Evolutionary conservation across 306 rosid species (phyloP).

Genomic region (Lathyrus oleraceus): DNA sequence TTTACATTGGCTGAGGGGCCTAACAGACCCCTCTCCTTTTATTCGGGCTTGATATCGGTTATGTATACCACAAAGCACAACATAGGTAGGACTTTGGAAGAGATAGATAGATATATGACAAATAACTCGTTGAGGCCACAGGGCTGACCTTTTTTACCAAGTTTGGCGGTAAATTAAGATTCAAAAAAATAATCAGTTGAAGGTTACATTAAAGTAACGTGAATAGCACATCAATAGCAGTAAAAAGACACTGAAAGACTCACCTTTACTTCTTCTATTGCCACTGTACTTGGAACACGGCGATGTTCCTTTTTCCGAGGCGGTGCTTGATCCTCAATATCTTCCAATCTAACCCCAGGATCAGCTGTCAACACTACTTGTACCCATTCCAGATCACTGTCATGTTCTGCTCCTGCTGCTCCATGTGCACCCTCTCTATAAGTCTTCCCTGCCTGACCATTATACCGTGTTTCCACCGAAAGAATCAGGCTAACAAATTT

Average conservation of each 20-base stretch:
- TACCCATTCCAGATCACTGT: constrained; percentile 79
- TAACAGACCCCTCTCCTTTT: background rate
- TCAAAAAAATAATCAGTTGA: constrained; percentile 15
- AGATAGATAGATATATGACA: constrained; percentile 10
- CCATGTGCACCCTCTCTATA: constrained; percentile 35
- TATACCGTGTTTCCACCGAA: constrained; percentile 53
- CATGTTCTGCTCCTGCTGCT: constrained; percentile 45
- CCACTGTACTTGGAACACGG: constrained; percentile 96
- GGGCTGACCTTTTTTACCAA: constrained; percentile 27
- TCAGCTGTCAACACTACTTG: constrained; percentile 79
- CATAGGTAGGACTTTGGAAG: background rate
- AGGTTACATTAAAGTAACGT: constrained; percentile 27
- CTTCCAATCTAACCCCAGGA: constrained; percentile 86
- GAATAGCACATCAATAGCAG: constrained; percentile 25
- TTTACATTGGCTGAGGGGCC: background rate
- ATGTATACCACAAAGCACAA: background rate
- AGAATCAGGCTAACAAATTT: constrained; percentile 66
- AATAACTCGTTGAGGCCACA: constrained; percentile 13
- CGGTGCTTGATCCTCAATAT: constrained; percentile 76
- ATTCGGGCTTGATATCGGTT: background rate
- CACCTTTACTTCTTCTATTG: constrained; percentile 98
- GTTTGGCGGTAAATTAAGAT: constrained; percentile 3
- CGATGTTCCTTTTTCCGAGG: constrained; percentile 92
- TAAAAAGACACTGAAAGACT: constrained; percentile 36
- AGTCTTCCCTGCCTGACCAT: constrained; percentile 42